Evolutionary conservation across 2,329 filamentous ascomycete species (phyloP).

Genomic region (Sporothrix phasma): DNA sequence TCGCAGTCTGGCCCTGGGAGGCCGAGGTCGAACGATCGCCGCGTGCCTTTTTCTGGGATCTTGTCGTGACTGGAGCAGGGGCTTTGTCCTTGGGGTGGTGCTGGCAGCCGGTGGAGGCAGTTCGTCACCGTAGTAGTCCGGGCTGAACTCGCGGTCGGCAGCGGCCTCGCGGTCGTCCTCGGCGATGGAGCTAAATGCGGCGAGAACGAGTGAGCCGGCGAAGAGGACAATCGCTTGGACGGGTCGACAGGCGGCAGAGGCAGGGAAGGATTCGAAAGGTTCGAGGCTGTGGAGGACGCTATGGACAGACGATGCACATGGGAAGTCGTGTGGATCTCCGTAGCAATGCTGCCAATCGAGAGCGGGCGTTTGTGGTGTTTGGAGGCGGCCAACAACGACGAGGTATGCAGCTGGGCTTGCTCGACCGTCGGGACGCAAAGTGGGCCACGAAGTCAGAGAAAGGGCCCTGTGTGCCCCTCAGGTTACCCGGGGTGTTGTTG

Average conservation of each 20-base stretch:
- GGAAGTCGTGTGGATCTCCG: conserved; percentile 39
- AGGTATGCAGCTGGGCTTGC: conserved; percentile 21
- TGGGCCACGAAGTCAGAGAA: conserved; percentile 36
- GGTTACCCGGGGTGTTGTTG: conserved; percentile 52
- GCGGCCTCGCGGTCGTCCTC: conserved; percentile 1
- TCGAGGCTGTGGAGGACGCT: conserved; percentile 24
- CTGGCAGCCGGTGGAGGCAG: conserved; percentile 21
- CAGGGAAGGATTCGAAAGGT: conserved; percentile 31
- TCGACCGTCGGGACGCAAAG: conserved; percentile 24
- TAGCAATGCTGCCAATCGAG: conserved; percentile 40
- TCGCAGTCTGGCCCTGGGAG: conserved; percentile 41
- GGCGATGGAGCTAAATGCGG: conserved; percentile 20
- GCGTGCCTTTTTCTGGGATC: conserved; percentile 37
- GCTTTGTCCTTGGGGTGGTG: conserved; percentile 18
- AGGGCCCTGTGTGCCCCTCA: conserved; percentile 36
- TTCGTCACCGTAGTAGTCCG: conserved; percentile 13
- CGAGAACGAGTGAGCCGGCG: conserved; percentile 37
- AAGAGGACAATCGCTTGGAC: conserved; percentile 48
- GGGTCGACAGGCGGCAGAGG: conserved; percentile 51
- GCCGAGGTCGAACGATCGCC: conserved; percentile 21
- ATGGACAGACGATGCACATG: conserved; percentile 52
- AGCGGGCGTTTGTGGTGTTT: conserved; percentile 34
- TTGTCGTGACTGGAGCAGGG: not conserved
- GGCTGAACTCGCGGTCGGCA: not conserved
- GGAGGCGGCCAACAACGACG: not conserved